Conservation (phyloP, 2,329 filamentous ascomycete species). For the Aureobasidium sp. region DNA sequence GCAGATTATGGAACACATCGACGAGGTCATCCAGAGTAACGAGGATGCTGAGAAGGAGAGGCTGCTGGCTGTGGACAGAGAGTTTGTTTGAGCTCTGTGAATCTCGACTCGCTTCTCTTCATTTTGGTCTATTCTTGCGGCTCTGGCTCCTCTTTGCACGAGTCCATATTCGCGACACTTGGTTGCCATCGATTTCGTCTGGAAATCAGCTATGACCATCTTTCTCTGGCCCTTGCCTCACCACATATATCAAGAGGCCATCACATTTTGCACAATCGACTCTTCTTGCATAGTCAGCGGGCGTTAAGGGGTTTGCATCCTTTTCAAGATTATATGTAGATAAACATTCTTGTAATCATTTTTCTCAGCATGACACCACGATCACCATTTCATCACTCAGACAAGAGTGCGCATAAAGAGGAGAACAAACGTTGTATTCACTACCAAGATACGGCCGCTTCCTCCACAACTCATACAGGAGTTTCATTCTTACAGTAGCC, state of each 20-base stretch:
- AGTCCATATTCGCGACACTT: not conserved
- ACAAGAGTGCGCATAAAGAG: not conserved
- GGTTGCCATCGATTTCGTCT: too few species aligned
- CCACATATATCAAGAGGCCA: too few species aligned
- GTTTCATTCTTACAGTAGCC: too few species aligned
- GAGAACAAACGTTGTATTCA: too few species aligned
- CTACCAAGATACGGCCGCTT: too few species aligned
- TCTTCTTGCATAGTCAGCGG: slow-evolving; percentile 3
- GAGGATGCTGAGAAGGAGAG: slow-evolving; percentile 13
- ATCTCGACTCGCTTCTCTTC: not conserved
- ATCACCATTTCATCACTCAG: not conserved
- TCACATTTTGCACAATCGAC: not conserved
- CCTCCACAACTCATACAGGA: too few species aligned
- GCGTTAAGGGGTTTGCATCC: not conserved
- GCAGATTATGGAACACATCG: slow-evolving; percentile 10
- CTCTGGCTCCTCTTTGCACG: not conserved
- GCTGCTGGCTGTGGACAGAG: not conserved
- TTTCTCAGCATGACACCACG: not conserved
- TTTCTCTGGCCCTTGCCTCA: not conserved
- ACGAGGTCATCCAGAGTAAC: slow-evolving; percentile 10
- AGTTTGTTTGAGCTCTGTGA: not conserved
- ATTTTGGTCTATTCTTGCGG: not conserved
- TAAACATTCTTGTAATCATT: slow-evolving; percentile 7
- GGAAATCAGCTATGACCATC: not conserved
- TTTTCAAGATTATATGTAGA: not conserved